Base-by-base conservation (phyloP, 2,329 filamentous ascomycete genomes). In the Colletotrichum sp. region DNA sequence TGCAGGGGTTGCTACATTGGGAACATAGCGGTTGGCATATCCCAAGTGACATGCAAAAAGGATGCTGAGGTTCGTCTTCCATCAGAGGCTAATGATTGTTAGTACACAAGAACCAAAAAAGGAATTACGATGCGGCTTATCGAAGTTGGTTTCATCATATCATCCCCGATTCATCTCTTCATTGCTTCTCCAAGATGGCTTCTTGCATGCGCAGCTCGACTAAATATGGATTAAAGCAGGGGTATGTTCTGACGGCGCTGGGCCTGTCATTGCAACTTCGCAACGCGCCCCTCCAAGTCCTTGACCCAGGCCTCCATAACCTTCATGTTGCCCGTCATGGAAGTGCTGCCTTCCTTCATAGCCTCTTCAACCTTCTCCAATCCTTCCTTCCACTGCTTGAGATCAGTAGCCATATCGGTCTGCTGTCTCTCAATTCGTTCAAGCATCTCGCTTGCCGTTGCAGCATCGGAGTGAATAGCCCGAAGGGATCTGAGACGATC, bases 241-340 rank as follows among this genome's bases (percentile, higher is more conserved):
- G 83, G 83, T 85, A 85, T 85, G 83, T 82, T 74, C 78, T 71
- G 64, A 76, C 76, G 78, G 29, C 31, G 29, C 38, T 75, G 62
- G 68, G 76, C 71, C 74, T 73, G 75, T 75, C 77, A 86, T 73
- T 86, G 86, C 80, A 93, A 82, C 77, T 88, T 89, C 74, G 89
- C 89, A 82, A 98, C 88, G 83, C 94, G 93, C 79, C 87, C 90
- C 85, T 98, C 96, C 69, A 99, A 84, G 70, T 93, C 94, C 82
- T 94, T 94, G 6, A 98, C 94, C 95, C 96, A 98, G 54, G 91
- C 91, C 77, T 96, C 94, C 75, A 98, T 93, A n/a, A 94, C 89
- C 78, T 93, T 92, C 83, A 96, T 92, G 83, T 99, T 99, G 65
- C 89, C 90, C 76, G 90, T 90, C 86, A 97, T 93, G 6, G 91